These are phyloP conservation scores for Ophiobolus disseminans DNA, from an alignment of 2,329 filamentous ascomycete genomes.

Conservation along the genomic window DNA sequence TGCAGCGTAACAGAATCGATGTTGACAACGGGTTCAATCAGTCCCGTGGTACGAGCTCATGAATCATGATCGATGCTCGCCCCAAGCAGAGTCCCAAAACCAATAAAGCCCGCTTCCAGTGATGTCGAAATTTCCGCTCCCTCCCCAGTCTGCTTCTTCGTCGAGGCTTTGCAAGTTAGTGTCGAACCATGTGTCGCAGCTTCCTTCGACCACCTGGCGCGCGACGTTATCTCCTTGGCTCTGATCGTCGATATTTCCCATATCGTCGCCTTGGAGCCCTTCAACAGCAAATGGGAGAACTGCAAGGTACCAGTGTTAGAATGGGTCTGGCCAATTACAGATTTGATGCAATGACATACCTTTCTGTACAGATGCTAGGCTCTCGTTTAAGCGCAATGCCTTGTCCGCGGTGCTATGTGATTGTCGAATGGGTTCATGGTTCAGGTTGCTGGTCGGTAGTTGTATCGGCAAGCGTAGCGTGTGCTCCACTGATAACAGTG, in stretches of 20 bases:
- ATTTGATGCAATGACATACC: constrained; percentile 1
- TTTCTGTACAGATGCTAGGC: constrained; percentile 19
- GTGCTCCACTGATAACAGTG: constrained; percentile 18
- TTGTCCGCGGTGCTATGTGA: constrained; percentile 7
- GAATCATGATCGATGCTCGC: constrained; percentile 1
- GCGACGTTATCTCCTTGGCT: too few relatives aligned
- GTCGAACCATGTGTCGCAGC: constrained; percentile 1
- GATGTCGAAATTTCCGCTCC: constrained; percentile 7
- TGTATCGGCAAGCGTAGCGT: constrained; percentile 20
- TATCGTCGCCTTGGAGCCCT: too few relatives aligned
- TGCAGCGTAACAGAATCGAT: neutral
- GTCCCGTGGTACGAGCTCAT: too few relatives aligned
- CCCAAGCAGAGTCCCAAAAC: constrained; percentile 23
- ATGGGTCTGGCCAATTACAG: too few relatives aligned
- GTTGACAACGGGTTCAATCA: too few relatives aligned
- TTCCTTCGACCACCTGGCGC: too few relatives aligned
- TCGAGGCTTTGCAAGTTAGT: constrained; percentile 1
- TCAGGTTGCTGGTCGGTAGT: neutral
- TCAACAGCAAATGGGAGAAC: neutral
- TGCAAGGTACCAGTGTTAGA: too few relatives aligned
- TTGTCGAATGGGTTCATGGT: neutral
- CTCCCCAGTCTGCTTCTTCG: constrained; percentile 4
- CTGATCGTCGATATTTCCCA: too few relatives aligned
- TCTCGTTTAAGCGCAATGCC: constrained; percentile 17
- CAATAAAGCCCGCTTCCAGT: constrained; percentile 20